Evolutionary conservation across 2,329 filamentous ascomycete genomes (phyloP), one percentile per base, ranked within the genome.

Genomic region (Nothophaeocryptopus gaeumannii): DNA sequence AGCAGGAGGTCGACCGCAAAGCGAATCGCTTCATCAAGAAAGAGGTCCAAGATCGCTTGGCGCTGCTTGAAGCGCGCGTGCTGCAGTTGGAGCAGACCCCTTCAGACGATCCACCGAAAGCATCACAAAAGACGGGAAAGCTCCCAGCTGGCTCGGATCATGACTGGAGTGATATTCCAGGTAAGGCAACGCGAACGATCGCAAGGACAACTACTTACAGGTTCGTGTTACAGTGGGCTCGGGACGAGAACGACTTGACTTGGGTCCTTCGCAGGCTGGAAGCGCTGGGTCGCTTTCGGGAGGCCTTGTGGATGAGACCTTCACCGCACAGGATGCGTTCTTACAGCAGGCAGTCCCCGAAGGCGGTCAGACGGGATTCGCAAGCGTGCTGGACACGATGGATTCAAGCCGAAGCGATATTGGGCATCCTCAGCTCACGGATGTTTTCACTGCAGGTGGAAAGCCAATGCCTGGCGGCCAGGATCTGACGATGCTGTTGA

Each of bases 11-110:
- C 26, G 56, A 59, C 41, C 53, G 56, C 4, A 59, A 55, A 35
- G 56, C 56, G n/a, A 59, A 59, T 41, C 46, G 56, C 7, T 59
- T 59, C 34, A 39, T 59, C 45, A 59, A 59, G 47, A 59, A 59
- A 45, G 56, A 59, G 49, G 56, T 59, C 16, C 56, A 59, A 39
- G 56, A 59, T 33, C 50, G 56, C 13, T 48, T 59, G 12, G 44
- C 54, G 12, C 45, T 53, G 42, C 52, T 59, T 12, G 56, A 59
- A 48, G 54, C 55, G 34, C 49, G 50, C 5, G 54, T 59, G 5
- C 32, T 57, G 16, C 46, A 55, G 35, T 33, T 59, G 35, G 56
- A 59, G 42, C 32, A 39, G 12, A 40, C 35, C 11, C 31, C 36
- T 8, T 16, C 36, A 14, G 46, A 35, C 16, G 34, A 33, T 15